Percentiles rank a stretch among this genome's conserved stretches.
Conservation (phyloP, 257 asterid genomes). For the Asclepias syriaca region DNA sequence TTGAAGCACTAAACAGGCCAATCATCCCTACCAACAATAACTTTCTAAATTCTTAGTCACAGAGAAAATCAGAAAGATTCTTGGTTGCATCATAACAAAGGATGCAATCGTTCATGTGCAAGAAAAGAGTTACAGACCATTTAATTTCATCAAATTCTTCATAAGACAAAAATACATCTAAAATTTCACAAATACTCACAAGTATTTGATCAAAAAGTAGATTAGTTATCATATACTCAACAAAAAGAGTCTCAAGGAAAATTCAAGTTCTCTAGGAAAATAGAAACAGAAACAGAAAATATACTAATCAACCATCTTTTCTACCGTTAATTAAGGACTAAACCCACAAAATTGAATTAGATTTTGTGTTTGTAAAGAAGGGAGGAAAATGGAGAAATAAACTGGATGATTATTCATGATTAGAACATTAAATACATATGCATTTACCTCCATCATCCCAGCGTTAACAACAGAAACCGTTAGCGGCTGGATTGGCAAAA, state of each 20-base stretch:
- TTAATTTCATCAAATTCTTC: background rate
- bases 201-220: background rate
- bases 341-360: background rate
- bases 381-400: background rate
- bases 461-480: slow-evolving; percentile 96
- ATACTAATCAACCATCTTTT: background rate
- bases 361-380: background rate
- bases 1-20: too few relatives aligned
- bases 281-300: background rate
- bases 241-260: background rate
- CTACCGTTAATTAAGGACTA: background rate
- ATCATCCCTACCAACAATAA: background rate
- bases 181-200: background rate
- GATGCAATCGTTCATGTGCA: too few relatives aligned
- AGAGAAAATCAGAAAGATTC: too few relatives aligned
- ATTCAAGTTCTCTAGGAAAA: background rate
- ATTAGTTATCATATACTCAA: background rate
- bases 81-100: background rate
- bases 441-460: slow-evolving; percentile 91
- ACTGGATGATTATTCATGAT: background rate
- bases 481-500: slow-evolving; percentile 81
- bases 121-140: background rate
- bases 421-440: background rate
- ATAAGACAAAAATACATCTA: background rate
- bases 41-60: background rate